These are phyloP conservation scores for Astragalus membranaceus DNA, from an alignment of 306 rosid genomes.

Conservation along the genomic window DNA sequence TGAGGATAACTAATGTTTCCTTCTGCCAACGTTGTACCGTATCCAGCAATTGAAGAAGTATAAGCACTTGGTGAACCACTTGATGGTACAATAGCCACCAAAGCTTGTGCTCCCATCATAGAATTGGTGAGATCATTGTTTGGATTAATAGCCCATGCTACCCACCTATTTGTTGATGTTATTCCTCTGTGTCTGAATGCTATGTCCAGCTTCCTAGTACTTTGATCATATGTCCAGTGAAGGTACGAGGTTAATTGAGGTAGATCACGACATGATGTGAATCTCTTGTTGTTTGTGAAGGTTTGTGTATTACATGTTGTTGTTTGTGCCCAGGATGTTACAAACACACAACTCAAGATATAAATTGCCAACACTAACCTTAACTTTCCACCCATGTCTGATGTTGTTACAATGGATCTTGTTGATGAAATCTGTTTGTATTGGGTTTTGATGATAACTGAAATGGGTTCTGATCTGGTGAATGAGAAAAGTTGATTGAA, in stretches of 20 bases:
- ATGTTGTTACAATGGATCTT: background rate
- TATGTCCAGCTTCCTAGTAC: conserved; percentile 35
- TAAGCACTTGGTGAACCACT: conserved; percentile 14
- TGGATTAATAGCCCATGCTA: conserved; percentile 69
- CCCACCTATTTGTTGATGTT: conserved; percentile 40
- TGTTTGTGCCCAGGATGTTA: conserved; percentile 46
- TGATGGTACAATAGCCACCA: conserved; percentile 40
- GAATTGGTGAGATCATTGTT: background rate
- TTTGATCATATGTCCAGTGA: conserved; percentile 43
- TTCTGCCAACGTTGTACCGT: background rate
- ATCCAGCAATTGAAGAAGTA: background rate
- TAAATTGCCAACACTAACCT: conserved; percentile 23
- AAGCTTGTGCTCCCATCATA: conserved; percentile 56
- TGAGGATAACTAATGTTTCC: conserved; percentile 21
- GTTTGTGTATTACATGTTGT: conserved; percentile 29
- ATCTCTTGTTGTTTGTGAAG: conserved; percentile 26
- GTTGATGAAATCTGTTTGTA: too few relatives aligned
- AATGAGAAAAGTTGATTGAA: background rate
- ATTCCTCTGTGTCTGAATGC: conserved; percentile 49
- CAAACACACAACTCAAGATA: conserved; percentile 23
- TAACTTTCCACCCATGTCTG: conserved; percentile 15
- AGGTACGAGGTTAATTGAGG: conserved; percentile 45
- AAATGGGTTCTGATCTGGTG: background rate
- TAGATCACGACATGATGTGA: conserved; percentile 37
- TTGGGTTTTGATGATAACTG: background rate